Conservation (phyloP, 805 yeast species). For the Sungouiella blattae region DNA sequence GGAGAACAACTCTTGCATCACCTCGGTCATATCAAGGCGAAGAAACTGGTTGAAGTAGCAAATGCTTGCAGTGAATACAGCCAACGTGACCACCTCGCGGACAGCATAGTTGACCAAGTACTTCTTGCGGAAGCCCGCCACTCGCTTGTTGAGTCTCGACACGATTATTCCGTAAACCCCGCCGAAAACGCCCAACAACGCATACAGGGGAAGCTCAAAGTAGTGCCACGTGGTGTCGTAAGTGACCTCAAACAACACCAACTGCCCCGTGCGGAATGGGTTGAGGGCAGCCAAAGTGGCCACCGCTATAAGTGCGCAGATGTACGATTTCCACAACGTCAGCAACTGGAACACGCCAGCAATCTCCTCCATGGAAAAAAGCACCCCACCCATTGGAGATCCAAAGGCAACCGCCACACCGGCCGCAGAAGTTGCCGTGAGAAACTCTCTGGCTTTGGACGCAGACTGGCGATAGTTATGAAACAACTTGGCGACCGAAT, state of each 20-base stretch:
- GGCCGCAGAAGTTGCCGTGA: conserved; percentile 92
- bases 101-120: conserved; percentile 58
- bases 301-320: conserved; percentile 86
- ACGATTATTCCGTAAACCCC: conserved; percentile 84
- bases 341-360: conserved; percentile 67
- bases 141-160: conserved; percentile 68
- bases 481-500: conserved; percentile 60
- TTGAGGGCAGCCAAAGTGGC: conserved; percentile 74
- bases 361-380: conserved; percentile 90
- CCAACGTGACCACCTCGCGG: conserved; percentile 66
- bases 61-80: conserved; percentile 66
- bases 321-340: conserved; percentile 88
- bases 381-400: conserved; percentile 93
- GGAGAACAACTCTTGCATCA: conserved; percentile 85
- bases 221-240: conserved; percentile 85
- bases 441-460: conserved; percentile 50
- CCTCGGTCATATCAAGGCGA: conserved; percentile 88
- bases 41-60: conserved; percentile 84
- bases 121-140: conserved; percentile 72
- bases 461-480: conserved; percentile 43
- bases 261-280: conserved; percentile 92
- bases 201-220: conserved; percentile 77
- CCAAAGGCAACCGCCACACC: conserved; percentile 99
- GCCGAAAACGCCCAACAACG: conserved; percentile 82
- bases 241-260: conserved; percentile 87